Conservation (phyloP, 1,284 basidiomycete species). For the Marasmius oreades region DNA sequence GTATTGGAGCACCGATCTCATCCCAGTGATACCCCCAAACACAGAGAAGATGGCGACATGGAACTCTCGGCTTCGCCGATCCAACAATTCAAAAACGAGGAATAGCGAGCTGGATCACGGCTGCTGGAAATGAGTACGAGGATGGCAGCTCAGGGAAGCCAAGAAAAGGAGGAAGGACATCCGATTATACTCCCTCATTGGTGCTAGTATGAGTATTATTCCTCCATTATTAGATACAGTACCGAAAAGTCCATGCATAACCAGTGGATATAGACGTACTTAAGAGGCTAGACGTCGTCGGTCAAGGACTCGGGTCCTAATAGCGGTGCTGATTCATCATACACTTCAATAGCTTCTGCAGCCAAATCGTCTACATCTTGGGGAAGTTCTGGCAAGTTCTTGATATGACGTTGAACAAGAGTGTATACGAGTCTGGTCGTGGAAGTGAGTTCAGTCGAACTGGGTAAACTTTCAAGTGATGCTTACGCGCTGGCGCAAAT, state of each 20-base stretch:
- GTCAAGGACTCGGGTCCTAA: constrained; percentile 26
- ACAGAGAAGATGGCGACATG: constrained; percentile 68
- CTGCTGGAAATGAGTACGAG: constrained; percentile 88
- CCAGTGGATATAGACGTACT: not conserved
- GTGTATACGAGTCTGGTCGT: constrained; percentile 57
- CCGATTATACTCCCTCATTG: constrained; percentile 83
- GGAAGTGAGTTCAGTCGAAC: constrained; percentile 8
- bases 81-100: constrained; percentile 87
- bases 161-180: constrained; percentile 78
- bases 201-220: constrained; percentile 87
- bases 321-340: constrained; percentile 61
- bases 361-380: constrained; percentile 52
- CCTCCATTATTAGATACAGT: constrained; percentile 65
- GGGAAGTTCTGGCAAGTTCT: constrained; percentile 45
- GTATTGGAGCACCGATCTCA: constrained; percentile 45
- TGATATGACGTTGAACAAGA: constrained; percentile 59
- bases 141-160: constrained; percentile 86
- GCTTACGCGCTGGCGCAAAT: constrained; percentile 64
- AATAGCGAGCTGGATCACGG: constrained; percentile 85
- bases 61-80: constrained; percentile 83
- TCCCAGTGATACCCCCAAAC: constrained; percentile 26
- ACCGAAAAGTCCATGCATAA: not conserved
- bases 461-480: constrained; percentile 1
- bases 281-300: not conserved
- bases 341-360: constrained; percentile 60